Percentiles rank a stretch among this genome's conserved stretches.
phyloP scores from a whole-genome alignment of 129 eudicot genomes.

The Pseudognaphalium luteoalbum region DNA sequence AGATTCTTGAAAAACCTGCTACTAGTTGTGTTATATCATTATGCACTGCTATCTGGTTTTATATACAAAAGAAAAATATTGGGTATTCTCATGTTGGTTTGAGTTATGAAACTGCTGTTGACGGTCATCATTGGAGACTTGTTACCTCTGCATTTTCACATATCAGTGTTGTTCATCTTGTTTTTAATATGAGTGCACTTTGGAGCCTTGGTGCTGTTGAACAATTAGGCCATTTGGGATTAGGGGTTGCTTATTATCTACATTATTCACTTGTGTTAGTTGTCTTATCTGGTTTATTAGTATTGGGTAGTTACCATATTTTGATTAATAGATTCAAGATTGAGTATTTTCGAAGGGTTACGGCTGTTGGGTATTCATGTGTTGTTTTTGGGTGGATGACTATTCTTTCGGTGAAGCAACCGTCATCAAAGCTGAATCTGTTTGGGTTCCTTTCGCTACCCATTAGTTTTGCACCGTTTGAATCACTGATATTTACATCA shows the following conservation, averaged over 20 bases:
- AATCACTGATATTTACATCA: conserved; percentile 83
- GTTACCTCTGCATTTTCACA: conserved; percentile 97
- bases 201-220: conserved; percentile 97
- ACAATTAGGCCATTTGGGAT: conserved; percentile 71
- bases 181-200: conserved; percentile 96
- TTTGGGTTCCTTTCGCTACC: conserved; percentile 91
- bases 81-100: conserved; percentile 90
- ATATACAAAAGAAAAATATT: conserved; percentile 77
- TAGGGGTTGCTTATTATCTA: conserved; percentile 70
- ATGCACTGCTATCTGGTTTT: conserved; percentile 75
- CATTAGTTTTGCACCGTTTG: conserved; percentile 97
- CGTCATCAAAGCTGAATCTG: conserved; percentile 77
- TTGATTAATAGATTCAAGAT: conserved; percentile 69
- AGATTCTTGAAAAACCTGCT: conserved; percentile 87
- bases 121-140: conserved; percentile 96
- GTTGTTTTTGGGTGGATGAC: conserved; percentile 99
- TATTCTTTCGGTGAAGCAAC: conserved; percentile 85
- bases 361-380: conserved; percentile 97
- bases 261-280: conserved; percentile 79
- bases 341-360: conserved; percentile 85
- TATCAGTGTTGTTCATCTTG: conserved; percentile 87
- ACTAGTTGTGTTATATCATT: conserved; percentile 77
- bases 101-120: conserved; percentile 80
- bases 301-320: conserved; percentile 73
- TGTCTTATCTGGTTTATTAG: conserved; percentile 70